Conservation (phyloP, 768 basidiomycete species). For the Auricularia cornea region DNA sequence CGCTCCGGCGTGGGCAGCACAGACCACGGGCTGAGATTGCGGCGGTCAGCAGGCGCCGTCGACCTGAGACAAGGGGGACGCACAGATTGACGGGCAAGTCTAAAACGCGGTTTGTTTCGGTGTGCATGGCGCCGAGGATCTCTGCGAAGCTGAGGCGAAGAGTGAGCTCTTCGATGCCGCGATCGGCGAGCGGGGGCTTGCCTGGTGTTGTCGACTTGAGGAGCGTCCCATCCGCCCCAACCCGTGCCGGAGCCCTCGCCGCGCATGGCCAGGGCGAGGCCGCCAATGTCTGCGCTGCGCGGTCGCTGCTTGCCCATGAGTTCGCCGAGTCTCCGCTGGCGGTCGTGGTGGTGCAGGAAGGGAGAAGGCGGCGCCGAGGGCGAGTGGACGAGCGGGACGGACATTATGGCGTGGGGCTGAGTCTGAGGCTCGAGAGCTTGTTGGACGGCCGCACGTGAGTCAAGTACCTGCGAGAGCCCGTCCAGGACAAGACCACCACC, state of each 20-base stretch:
- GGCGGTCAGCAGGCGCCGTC: slow-evolving; percentile 7
- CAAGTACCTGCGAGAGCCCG: too few relatives aligned
- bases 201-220: slow-evolving; percentile 34
- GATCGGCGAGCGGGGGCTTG: slow-evolving; percentile 32
- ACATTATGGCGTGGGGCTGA: too few relatives aligned
- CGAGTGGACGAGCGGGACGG: too few relatives aligned
- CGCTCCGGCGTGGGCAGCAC: slow-evolving; percentile 39
- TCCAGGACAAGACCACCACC: too few relatives aligned
- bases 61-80: slow-evolving; percentile 16
- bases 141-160: slow-evolving; percentile 55
- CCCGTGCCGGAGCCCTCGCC: slow-evolving; percentile 50
- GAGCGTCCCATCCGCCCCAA: slow-evolving; percentile 55
- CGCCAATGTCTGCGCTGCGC: slow-evolving; percentile 84
- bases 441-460: too few relatives aligned
- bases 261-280: slow-evolving; percentile 67
- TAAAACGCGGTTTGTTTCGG: slow-evolving; percentile 66
- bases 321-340: too few relatives aligned
- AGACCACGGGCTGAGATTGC: slow-evolving; percentile 33
- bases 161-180: slow-evolving; percentile 19
- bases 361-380: too few relatives aligned
- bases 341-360: too few relatives aligned
- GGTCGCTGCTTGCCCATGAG: neutral
- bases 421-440: too few relatives aligned
- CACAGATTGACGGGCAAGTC: slow-evolving; percentile 43
- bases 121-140: slow-evolving; percentile 76